These are phyloP conservation scores for Thyridium curvatum DNA, from an alignment of 2,329 filamentous ascomycete species.

Conservation along the genomic window DNA sequence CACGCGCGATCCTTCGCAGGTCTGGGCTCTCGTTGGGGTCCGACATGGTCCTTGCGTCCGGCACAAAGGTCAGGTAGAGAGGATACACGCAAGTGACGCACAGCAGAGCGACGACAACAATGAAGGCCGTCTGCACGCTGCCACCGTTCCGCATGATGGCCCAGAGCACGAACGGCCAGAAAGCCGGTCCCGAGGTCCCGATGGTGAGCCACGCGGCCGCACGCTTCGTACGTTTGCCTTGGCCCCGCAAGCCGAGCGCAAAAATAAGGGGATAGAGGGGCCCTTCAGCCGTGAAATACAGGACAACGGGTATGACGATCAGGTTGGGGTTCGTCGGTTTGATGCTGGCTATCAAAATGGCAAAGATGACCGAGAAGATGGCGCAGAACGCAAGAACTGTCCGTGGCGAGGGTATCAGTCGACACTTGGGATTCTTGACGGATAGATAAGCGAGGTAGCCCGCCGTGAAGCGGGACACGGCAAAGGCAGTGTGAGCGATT, in stretches of 20 bases:
- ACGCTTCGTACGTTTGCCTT: slow-evolving; percentile 74
- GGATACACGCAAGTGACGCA: slow-evolving; percentile 38
- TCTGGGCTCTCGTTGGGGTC: slow-evolving; percentile 15
- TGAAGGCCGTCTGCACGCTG: slow-evolving; percentile 56
- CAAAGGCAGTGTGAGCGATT: slow-evolving; percentile 67
- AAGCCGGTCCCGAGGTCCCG: slow-evolving; percentile 65
- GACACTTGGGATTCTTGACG: slow-evolving; percentile 30
- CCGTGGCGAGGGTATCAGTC: slow-evolving; percentile 55
- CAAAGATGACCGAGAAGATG: slow-evolving; percentile 51
- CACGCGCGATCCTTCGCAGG: too few species aligned
- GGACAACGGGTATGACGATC: slow-evolving; percentile 52
- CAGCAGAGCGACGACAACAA: slow-evolving; percentile 52
- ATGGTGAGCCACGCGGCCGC: slow-evolving; percentile 74
- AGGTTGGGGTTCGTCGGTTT: slow-evolving; percentile 38
- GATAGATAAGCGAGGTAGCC: slow-evolving; percentile 56
- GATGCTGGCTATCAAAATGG: slow-evolving; percentile 40
- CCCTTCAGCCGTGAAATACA: slow-evolving; percentile 76
- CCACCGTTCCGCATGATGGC: slow-evolving; percentile 55
- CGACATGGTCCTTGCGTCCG: slow-evolving; percentile 35
- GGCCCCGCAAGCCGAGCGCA: slow-evolving; percentile 69
- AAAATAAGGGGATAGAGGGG: slow-evolving; percentile 81
- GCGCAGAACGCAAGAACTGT: slow-evolving; percentile 63
- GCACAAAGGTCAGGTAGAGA: slow-evolving; percentile 38
- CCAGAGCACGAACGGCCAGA: slow-evolving; percentile 70
- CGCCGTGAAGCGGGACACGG: slow-evolving; percentile 65